phyloP scores from a whole-genome alignment of 805 yeast genomes.

The Hanseniaspora singularis region DNA sequence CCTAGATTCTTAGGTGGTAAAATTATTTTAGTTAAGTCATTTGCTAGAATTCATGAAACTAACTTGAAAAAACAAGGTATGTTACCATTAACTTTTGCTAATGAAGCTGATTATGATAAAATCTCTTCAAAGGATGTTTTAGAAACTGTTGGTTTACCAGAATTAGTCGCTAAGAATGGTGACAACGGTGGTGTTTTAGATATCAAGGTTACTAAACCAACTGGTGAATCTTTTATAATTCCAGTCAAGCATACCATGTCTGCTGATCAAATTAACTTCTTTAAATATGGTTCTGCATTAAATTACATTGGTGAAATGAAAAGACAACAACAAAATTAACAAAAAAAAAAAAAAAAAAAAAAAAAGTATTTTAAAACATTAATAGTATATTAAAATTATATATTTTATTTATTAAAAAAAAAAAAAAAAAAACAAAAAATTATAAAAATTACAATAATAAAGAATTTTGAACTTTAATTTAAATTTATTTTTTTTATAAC shows the following conservation, averaged over 20 bases:
- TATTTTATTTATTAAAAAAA: background rate
- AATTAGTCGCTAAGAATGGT: slow-evolving; percentile 70
- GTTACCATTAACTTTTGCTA: slow-evolving; percentile 84
- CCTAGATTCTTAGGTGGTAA: slow-evolving; percentile 92
- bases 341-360: background rate
- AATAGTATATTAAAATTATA: too few relatives aligned
- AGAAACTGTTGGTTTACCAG: slow-evolving; percentile 61
- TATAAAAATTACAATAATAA: too few relatives aligned
- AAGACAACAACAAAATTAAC: slow-evolving; percentile 19
- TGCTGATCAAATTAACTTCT: slow-evolving; percentile 86
- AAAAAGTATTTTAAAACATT: too few relatives aligned
- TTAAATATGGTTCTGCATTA: slow-evolving; percentile 95
- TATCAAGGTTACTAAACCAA: slow-evolving; percentile 59
- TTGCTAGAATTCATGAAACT: slow-evolving; percentile 97
- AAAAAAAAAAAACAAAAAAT: background rate
- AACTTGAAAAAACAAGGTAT: slow-evolving; percentile 96
- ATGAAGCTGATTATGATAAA: slow-evolving; percentile 79
- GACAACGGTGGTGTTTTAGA: slow-evolving; percentile 73
- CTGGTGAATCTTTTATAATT: slow-evolving; percentile 60
- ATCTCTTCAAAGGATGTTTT: slow-evolving; percentile 65
- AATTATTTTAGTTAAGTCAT: slow-evolving; percentile 79
- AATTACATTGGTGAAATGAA: slow-evolving; percentile 67
- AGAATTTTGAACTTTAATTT: too few relatives aligned
- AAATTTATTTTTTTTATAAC: too few relatives aligned
- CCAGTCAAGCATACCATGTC: slow-evolving; percentile 92